phyloP scores from a whole-genome alignment of 2,329 filamentous ascomycete species.

The Corniculantispora saksenae region DNA sequence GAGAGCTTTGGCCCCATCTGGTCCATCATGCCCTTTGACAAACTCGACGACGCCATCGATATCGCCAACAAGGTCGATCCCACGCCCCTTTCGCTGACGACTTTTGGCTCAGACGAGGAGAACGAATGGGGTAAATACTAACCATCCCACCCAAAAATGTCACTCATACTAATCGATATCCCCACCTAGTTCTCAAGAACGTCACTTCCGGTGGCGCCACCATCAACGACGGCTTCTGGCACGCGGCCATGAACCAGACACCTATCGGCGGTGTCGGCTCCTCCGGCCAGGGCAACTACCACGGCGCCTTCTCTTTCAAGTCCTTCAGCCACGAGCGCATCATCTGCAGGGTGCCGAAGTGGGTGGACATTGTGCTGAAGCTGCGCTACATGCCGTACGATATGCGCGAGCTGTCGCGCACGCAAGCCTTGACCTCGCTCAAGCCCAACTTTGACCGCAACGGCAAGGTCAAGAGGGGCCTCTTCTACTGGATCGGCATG shows the following conservation, averaged over 20 bases:
- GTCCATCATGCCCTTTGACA: conserved; percentile 74
- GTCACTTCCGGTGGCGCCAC: conserved; percentile 69
- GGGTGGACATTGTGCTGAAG: conserved; percentile 67
- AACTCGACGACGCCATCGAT: conserved; percentile 81
- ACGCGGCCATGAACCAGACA: conserved; percentile 68
- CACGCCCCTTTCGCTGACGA: conserved; percentile 81
- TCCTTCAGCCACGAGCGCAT: conserved; percentile 63
- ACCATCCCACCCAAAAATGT: neutral
- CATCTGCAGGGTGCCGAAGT: conserved; percentile 63
- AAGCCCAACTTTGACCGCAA: conserved; percentile 65
- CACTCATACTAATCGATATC: neutral
- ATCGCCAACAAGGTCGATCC: conserved; percentile 79
- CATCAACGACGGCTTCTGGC: conserved; percentile 69
- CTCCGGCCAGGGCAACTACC: conserved; percentile 75
- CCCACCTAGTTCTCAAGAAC: conserved; percentile 53
- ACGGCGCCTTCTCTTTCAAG: conserved; percentile 74
- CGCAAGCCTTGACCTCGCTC: conserved; percentile 42
- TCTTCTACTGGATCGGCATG: conserved; percentile 56
- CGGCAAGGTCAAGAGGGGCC: conserved; percentile 52
- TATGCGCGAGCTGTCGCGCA: conserved; percentile 44
- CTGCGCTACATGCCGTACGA: conserved; percentile 69
- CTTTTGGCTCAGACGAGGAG: conserved; percentile 81
- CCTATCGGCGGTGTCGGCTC: conserved; percentile 83
- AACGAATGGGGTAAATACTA: conserved; percentile 64
- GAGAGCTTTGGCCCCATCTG: conserved; percentile 96